Percentiles rank a stretch among this genome's conserved stretches.
These are phyloP conservation scores for Arxiozyma slooffiae DNA, from an alignment of 1,139 yeast genomes.

Conservation along the genomic window DNA sequence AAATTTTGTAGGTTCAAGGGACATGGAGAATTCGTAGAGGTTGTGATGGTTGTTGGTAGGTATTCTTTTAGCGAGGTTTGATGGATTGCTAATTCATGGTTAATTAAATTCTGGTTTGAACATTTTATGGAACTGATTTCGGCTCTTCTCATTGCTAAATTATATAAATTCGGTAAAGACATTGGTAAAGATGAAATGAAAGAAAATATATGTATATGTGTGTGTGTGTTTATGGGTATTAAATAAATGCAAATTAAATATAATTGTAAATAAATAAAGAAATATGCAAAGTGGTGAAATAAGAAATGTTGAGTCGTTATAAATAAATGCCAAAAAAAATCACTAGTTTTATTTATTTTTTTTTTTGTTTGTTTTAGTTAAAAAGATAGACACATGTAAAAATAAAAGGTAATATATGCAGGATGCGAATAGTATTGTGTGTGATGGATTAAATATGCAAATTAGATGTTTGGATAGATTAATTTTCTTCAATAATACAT, in stretches of 20 bases:
- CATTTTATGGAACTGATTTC: conserved; percentile 14
- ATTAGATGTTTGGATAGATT: not conserved
- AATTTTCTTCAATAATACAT: too few relatives aligned
- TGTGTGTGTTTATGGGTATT: not conserved
- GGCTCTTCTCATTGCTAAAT: conserved; percentile 14
- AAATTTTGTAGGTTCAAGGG: conserved; percentile 15
- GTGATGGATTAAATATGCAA: not conserved
- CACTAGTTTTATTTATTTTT: too few relatives aligned
- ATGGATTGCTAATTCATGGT: conserved; percentile 21
- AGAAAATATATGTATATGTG: not conserved
- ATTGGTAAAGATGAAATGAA: not conserved
- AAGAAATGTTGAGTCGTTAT: not conserved
- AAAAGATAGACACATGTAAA: not conserved
- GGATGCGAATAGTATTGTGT: not conserved
- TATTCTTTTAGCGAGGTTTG: conserved; percentile 22
- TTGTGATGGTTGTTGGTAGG: conserved; percentile 7
- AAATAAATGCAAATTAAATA: too few relatives aligned
- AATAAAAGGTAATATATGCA: not conserved
- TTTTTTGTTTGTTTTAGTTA: too few relatives aligned
- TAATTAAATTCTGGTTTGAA: conserved; percentile 16
- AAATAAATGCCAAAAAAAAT: too few relatives aligned
- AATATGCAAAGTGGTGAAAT: not conserved
- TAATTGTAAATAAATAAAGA: not conserved
- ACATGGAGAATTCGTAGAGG: conserved; percentile 7
- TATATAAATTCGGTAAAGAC: conserved; percentile 4